Evolutionary conservation across 768 basidiomycete genomes (phyloP).

Genomic region (Psilocybe subaeruginosa): DNA sequence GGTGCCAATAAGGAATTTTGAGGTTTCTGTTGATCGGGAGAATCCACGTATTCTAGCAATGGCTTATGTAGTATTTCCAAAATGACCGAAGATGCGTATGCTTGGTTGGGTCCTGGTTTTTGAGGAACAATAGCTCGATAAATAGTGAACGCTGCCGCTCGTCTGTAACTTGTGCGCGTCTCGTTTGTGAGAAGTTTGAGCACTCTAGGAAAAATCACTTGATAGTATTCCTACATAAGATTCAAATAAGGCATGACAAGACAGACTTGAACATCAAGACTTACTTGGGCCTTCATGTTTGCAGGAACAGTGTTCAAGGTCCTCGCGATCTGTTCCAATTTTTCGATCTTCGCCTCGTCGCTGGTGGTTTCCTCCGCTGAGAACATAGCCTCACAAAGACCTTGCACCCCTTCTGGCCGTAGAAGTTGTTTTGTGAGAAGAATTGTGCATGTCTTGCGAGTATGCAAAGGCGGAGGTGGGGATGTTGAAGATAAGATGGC

Average conservation of each 20-base stretch:
- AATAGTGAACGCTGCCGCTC: conserved; percentile 69
- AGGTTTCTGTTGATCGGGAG: conserved; percentile 2
- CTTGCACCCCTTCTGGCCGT: conserved; percentile 69
- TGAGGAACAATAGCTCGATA: conserved; percentile 61
- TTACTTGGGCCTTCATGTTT: conserved; percentile 55
- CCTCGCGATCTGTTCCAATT: conserved; percentile 71
- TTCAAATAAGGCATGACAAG: background rate
- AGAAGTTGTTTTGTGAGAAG: conserved; percentile 73
- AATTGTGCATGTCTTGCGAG: conserved; percentile 59
- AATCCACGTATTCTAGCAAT: conserved; percentile 33
- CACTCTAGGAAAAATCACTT: conserved; percentile 55
- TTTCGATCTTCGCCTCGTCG: conserved; percentile 62
- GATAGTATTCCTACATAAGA: conserved; percentile 60
- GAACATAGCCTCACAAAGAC: conserved; percentile 71
- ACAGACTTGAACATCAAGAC: conserved; percentile 19
- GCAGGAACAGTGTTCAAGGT: conserved; percentile 68
- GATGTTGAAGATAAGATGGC: conserved; percentile 49
- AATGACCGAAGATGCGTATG: conserved; percentile 37
- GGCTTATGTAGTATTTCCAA: conserved; percentile 57
- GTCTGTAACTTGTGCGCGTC: conserved; percentile 47
- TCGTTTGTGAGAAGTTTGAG: conserved; percentile 50
- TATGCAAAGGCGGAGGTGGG: conserved; percentile 47
- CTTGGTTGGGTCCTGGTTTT: conserved; percentile 26
- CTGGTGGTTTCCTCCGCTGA: conserved; percentile 55
- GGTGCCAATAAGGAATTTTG: conserved; percentile 27